Base-by-base conservation (phyloP, 371 early-diverging fungal genomes). In the Apophysomyces sp. region DNA sequence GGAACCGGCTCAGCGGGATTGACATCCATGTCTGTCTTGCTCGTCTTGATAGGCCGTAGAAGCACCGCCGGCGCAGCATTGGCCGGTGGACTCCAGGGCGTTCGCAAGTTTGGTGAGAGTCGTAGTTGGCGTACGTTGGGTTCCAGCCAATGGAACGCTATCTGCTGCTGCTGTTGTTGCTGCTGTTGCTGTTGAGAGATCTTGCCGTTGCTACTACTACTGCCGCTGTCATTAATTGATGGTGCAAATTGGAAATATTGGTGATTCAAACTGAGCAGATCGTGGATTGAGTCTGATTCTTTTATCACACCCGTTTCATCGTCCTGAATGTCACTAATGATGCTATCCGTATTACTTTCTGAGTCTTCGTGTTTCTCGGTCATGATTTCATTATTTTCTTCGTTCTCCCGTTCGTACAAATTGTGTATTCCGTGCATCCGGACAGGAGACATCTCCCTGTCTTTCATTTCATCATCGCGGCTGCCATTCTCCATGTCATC, bases 21-120 rank as follows among this genome's bases (percentile, higher is more conserved):
- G 0, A 68, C 41, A 31, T 63, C 57, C 27, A 55, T 60, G 7
- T 68, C 68, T 2, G 68, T 68, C 28, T 68, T 63, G 34, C 68
- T 68, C 1, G 62, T 24, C n/a, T 54, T 34, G 26, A 60, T 37
- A 2, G 49, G 49, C 3, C 49, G 49, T 7, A 21, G 49, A 21
- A 44, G 49, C 8, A 34, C 34, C 21, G 49, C 21, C n/a, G 49
- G 49, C 3, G 49, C 49, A 18, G 49, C 49, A 44, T 21, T 21
- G n/a, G 49, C 21, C 8, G 49, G 49, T 6, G 49, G 49, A 21
- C 49, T 44, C 49, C 49, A 44, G 21, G 49, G 49, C 21, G 49
- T 44, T 8, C 49, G 16, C 6, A 44, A 21, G 11, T 44, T 44
- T 2, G 49, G 49, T 3, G 49, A 18, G 49, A 44, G 21, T n/a